A percentile compares a stretch with the other conserved stretches of the same genome.
Evolutionary conservation across 2,329 filamentous ascomycete genomes (phyloP).

Genomic region (Hypoxylon sp.): DNA sequence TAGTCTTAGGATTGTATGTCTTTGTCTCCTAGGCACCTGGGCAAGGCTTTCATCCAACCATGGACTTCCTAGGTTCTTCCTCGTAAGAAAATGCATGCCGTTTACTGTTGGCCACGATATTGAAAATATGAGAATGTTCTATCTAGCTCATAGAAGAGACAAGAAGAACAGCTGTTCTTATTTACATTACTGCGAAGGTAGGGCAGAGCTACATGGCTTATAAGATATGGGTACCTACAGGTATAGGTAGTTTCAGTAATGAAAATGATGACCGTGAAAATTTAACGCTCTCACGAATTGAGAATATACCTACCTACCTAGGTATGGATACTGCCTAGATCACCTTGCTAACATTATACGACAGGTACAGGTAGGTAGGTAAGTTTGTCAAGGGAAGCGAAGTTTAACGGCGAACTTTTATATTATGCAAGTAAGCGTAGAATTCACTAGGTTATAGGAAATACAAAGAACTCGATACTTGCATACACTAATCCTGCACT

Average conservation of each 20-base stretch:
- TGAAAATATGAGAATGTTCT: background rate
- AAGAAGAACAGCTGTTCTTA: background rate
- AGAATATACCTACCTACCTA: no score
- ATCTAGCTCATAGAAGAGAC: background rate
- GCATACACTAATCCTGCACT: constrained; percentile 11
- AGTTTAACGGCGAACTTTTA: no score
- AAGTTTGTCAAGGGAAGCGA: no score
- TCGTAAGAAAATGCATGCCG: background rate
- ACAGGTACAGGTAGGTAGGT: no score
- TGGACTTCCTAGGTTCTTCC: background rate
- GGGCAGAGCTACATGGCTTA: no score
- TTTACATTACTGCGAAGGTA: background rate
- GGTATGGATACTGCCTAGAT: no score
- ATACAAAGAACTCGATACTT: constrained; percentile 3
- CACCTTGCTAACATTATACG: no score
- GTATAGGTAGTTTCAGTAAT: no score
- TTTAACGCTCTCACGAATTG: no score
- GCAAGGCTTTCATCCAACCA: background rate
- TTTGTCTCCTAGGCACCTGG: background rate
- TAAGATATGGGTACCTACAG: no score
- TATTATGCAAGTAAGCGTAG: no score
- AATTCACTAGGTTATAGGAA: background rate
- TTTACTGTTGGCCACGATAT: background rate
- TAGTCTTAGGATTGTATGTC: background rate
- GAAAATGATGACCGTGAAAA: no score